Conservation (phyloP, 768 basidiomycete species). For the Naematelia encephala region DNA sequence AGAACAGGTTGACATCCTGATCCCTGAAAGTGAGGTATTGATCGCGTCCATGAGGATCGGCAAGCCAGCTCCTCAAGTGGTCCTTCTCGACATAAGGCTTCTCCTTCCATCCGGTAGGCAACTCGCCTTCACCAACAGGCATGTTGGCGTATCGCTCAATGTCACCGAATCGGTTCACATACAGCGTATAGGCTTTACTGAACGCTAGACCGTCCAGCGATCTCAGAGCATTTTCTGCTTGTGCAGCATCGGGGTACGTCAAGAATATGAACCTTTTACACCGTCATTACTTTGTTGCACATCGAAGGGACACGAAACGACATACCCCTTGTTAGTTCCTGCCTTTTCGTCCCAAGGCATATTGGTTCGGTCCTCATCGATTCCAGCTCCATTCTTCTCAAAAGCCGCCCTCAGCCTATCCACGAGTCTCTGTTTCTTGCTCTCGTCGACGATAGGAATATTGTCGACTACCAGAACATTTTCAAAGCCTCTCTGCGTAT, state of each 20-base stretch:
- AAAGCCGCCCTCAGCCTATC: constrained; percentile 81
- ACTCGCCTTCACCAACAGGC: constrained; percentile 45
- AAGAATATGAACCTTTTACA: constrained; percentile 70
- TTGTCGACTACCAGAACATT: constrained; percentile 90
- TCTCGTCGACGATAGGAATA: constrained; percentile 80
- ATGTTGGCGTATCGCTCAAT: constrained; percentile 76
- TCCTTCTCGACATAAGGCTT: constrained; percentile 55
- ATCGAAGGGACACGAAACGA: neutral
- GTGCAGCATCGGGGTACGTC: constrained; percentile 48
- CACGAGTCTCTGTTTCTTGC: constrained; percentile 76
- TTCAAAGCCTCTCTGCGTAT: constrained; percentile 82
- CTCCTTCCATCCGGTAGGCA: constrained; percentile 47
- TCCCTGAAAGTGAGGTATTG: constrained; percentile 93
- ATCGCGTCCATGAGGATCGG: constrained; percentile 86
- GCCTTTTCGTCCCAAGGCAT: constrained; percentile 82
- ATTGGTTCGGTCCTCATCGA: constrained; percentile 73
- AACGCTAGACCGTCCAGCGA: constrained; percentile 58
- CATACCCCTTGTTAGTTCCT: constrained; percentile 89
- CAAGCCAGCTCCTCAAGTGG: constrained; percentile 91
- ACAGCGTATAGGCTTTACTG: constrained; percentile 80
- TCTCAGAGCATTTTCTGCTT: constrained; percentile 50
- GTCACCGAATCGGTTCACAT: constrained; percentile 81
- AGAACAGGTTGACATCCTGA: constrained; percentile 82
- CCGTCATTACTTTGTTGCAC: neutral
- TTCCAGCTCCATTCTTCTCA: constrained; percentile 68